phyloP scores from a whole-genome alignment of 257 asterid species.

The Lantana camara region DNA sequence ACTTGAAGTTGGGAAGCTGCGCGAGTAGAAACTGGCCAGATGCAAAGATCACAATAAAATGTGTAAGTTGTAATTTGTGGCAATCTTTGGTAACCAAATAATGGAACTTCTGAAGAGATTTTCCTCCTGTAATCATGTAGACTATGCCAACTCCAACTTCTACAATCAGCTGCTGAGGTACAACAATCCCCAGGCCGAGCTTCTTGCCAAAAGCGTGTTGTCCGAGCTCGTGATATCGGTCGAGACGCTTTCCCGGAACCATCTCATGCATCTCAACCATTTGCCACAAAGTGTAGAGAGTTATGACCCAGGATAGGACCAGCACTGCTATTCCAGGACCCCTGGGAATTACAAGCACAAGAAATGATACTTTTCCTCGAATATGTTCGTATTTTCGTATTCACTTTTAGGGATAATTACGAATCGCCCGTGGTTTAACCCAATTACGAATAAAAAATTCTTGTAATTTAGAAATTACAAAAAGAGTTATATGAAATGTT shows the following conservation, averaged over 20 bases:
- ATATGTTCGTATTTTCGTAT: too few relatives aligned
- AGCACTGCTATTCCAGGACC: conserved; percentile 38
- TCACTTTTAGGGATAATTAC: too few relatives aligned
- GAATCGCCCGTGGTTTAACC: too few relatives aligned
- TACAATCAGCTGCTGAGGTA: conserved; percentile 38
- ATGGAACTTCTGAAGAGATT: conserved; percentile 30
- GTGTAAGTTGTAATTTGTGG: conserved; percentile 24
- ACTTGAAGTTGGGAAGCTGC: conserved; percentile 40
- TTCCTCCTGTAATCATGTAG: conserved; percentile 43
- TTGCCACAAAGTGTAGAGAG: conserved; percentile 41
- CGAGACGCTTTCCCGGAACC: conserved; percentile 34
- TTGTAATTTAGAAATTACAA: too few relatives aligned
- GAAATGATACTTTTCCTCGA: too few relatives aligned
- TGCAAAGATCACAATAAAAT: conserved; percentile 40
- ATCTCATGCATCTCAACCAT: conserved; percentile 50
- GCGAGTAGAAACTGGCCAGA: conserved; percentile 39
- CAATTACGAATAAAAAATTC: too few relatives aligned
- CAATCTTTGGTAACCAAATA: conserved; percentile 24
- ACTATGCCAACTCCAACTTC: conserved; percentile 41
- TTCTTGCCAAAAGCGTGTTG: conserved; percentile 39
- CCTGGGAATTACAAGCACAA: conserved; percentile 23
- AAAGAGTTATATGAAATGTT: background rate
- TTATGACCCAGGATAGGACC: conserved; percentile 37
- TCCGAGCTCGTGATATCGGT: conserved; percentile 44
- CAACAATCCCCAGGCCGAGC: conserved; percentile 41